These are phyloP conservation scores for Didymella lethalis DNA, from an alignment of 2,329 filamentous ascomycete species.

Conservation along the genomic window DNA sequence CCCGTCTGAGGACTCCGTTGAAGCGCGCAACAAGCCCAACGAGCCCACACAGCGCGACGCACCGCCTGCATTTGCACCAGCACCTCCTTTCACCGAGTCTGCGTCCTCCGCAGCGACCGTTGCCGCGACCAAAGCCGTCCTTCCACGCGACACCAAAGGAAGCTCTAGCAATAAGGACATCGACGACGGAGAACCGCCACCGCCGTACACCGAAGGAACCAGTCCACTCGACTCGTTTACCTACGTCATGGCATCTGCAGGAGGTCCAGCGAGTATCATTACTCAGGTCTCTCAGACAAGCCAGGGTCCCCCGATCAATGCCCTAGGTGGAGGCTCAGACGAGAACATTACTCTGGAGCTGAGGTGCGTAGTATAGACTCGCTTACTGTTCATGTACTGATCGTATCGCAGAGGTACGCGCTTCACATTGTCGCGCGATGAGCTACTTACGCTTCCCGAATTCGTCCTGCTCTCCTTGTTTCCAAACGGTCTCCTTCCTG, in stretches of 20 bases:
- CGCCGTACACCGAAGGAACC: conserved; percentile 92
- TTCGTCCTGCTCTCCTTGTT: conserved; percentile 98
- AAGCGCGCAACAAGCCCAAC: conserved; percentile 57
- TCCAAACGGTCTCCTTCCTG: conserved; percentile 95
- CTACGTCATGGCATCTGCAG: conserved; percentile 97
- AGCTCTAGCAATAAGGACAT: conserved; percentile 73
- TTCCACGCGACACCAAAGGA: conserved; percentile 84
- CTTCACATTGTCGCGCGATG: conserved; percentile 93
- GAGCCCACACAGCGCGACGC: conserved; percentile 47
- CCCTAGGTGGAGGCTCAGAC: conserved; percentile 80
- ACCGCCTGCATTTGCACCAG: conserved; percentile 61
- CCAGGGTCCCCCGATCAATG: conserved; percentile 84
- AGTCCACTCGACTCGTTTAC: conserved; percentile 92
- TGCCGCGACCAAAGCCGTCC: conserved; percentile 62
- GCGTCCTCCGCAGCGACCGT: conserved; percentile 55
- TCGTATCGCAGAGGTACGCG: conserved; percentile 74
- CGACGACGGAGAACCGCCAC: conserved; percentile 89
- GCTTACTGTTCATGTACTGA: conserved; percentile 24
- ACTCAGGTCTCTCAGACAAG: conserved; percentile 89
- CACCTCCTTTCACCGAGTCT: conserved; percentile 60
- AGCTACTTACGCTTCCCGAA: conserved; percentile 92
- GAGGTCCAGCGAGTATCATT: conserved; percentile 97
- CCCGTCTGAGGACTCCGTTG: conserved; percentile 55
- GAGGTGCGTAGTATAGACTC: conserved; percentile 65
- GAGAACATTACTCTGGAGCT: conserved; percentile 96